Evolutionary conservation across 2,329 filamentous ascomycete species (phyloP), one percentile per base, ranked within the genome.

Genomic region (Nothopassalora personata): DNA sequence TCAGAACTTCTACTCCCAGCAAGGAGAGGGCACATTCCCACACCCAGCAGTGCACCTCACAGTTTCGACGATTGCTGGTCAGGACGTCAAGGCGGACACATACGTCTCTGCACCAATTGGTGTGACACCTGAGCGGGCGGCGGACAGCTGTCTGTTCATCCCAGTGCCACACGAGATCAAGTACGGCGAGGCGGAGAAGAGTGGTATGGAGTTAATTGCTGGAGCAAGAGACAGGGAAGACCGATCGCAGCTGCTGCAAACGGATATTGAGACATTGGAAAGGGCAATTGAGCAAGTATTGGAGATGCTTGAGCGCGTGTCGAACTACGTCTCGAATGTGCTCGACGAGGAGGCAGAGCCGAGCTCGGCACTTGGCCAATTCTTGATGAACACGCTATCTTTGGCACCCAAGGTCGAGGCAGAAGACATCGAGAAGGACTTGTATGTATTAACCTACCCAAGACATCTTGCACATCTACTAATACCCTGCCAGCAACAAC

Each of bases 1-100:
- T 78, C 94, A 99, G 80, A 99, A 99, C 83, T 99, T 97, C 83
- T 99, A 97, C 82, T 90, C 89, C 73, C 90, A 91, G 73, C 91
- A 95, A 72, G 94, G 96, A 72, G 96, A 96, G 66, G 94, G 94
- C 74, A 99, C 94, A 59, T 97, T 89, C 81, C 94, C 94, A 56
- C 90, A 97, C 78, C 94, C 94, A n/a, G 93, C 94, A 66, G 88
- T 99, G 53, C 94, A 99, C 79, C 82, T 99, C 75, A 99, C 94
- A 64, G 91, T 97, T 67, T 91, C 88, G 63, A 97, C 92, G 62
- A 87, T 91, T 66, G 86, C 94, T 47, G 92, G 92, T 70, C 83
- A 91, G 78, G 88, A 94, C 68, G 90, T 97, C 68, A 88, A 93
- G 77, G 90, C 91, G 59, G 85, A 90, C 74, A 91, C 92, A 71